Percentiles rank a stretch among this genome's conserved stretches.
Evolutionary conservation across 305 asterid genomes (phyloP).

Genomic region (Plantago lanceolata): DNA sequence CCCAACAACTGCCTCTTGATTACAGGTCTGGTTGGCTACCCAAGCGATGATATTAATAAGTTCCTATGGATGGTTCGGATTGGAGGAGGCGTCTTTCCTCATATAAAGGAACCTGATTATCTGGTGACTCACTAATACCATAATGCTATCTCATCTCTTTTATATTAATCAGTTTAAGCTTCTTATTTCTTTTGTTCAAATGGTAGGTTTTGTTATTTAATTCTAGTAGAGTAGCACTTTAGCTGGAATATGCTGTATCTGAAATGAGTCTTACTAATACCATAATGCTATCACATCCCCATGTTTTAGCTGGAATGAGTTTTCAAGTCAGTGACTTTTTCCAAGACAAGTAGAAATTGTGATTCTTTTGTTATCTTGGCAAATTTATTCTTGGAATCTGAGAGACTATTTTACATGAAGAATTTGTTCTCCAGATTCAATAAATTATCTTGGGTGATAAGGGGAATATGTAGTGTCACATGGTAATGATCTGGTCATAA

Average conservation of each 20-base stretch:
- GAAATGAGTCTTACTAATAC: too few species aligned
- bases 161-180: slow-evolving; percentile 4
- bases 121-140: slow-evolving; percentile 48
- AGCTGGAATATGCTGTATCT: too few species aligned
- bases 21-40: slow-evolving; percentile 96
- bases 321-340: neutral
- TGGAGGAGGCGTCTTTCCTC: slow-evolving; percentile 99
- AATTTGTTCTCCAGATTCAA: neutral
- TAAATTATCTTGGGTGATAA: neutral
- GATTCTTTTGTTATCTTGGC: neutral
- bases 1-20: slow-evolving; percentile 28
- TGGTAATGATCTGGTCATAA: neutral
- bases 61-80: slow-evolving; percentile 99
- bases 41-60: slow-evolving; percentile 97
- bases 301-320: too few species aligned
- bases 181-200: slow-evolving; percentile 1
- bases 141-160: slow-evolving; percentile 4
- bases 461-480: neutral
- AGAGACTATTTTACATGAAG: neutral
- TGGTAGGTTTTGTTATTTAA: neutral
- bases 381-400: neutral
- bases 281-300: too few species aligned
- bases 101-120: slow-evolving; percentile 96
- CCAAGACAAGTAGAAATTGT: neutral
- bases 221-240: neutral